phyloP scores from a whole-genome alignment of 2,329 filamentous ascomycete genomes.

The Fusarium floridanum region DNA sequence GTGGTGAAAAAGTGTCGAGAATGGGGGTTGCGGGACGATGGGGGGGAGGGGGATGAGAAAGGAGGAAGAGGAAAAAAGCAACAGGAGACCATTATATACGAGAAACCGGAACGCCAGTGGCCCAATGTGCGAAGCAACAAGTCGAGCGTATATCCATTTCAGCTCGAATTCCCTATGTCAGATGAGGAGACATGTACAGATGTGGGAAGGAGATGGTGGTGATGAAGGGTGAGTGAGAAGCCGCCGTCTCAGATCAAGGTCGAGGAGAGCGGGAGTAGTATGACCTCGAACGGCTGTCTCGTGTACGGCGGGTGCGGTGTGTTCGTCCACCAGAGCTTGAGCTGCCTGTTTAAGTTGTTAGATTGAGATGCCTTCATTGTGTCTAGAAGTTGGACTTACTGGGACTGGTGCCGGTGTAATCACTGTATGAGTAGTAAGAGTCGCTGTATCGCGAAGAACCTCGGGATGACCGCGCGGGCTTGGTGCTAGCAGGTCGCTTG shows the following conservation, averaged over 20 bases:
- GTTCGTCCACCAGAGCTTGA: slow-evolving; percentile 61
- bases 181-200: slow-evolving; percentile 43
- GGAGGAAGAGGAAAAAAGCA: slow-evolving; percentile 14
- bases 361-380: slow-evolving; percentile 4
- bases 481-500: slow-evolving; percentile 58
- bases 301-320: slow-evolving; percentile 49
- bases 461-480: slow-evolving; percentile 54
- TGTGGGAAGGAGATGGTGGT: slow-evolving; percentile 22
- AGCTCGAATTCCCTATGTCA: slow-evolving; percentile 38
- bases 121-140: slow-evolving; percentile 37
- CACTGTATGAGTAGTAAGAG: slow-evolving; percentile 67
- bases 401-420: slow-evolving; percentile 60
- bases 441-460: slow-evolving; percentile 64
- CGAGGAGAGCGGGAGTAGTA: slow-evolving; percentile 49
- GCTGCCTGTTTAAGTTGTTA: slow-evolving; percentile 56
- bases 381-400: slow-evolving; percentile 59
- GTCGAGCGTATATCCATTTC: slow-evolving; percentile 39
- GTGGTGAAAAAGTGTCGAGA: slow-evolving; percentile 16
- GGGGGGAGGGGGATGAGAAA: not conserved
- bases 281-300: slow-evolving; percentile 51
- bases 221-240: slow-evolving; percentile 14
- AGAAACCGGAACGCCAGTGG: slow-evolving; percentile 42
- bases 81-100: slow-evolving; percentile 35
- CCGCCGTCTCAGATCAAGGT: slow-evolving; percentile 28
- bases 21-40: slow-evolving; percentile 1